Evolutionary conservation across 129 eudicot species (phyloP).

Genomic region (Silybum marianum): DNA sequence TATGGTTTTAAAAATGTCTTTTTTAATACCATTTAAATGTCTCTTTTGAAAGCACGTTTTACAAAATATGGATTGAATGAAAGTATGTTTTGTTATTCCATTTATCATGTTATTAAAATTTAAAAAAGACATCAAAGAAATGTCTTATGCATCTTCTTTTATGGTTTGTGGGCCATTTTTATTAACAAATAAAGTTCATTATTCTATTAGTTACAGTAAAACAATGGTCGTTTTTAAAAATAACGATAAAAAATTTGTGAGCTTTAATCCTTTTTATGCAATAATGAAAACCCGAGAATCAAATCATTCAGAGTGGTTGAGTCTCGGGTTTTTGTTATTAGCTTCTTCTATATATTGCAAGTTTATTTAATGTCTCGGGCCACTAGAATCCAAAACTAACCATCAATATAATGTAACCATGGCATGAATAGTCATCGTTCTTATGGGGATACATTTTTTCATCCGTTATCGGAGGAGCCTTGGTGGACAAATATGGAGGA

Average conservation of each 20-base stretch:
- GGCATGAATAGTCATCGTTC: conserved; percentile 72
- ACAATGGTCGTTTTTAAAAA: neutral
- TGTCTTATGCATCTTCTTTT: neutral
- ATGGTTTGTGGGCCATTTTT: neutral
- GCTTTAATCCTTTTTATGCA: neutral
- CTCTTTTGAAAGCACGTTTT: neutral
- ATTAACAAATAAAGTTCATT: neutral
- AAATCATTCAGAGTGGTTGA: neutral
- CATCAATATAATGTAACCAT: conserved; percentile 6
- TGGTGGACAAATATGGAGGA: conserved; percentile 97
- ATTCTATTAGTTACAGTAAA: neutral
- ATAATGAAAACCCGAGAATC: neutral
- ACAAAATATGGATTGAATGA: neutral
- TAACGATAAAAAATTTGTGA: neutral
- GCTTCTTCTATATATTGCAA: conserved; percentile 1
- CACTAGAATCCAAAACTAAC: conserved; percentile 5
- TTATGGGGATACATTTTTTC: conserved; percentile 98
- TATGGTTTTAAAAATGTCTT: neutral
- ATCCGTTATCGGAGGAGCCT: conserved; percentile 89
- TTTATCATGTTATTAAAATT: neutral
- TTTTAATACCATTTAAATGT: neutral
- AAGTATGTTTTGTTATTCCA: neutral
- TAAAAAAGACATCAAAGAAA: neutral
- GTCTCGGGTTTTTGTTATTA: neutral
- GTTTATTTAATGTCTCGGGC: conserved; percentile 13